A percentile compares a stretch with the other conserved stretches of the same genome.
These are phyloP conservation scores for Starmera pachycereana DNA, from an alignment of 805 yeast genomes.

Conservation along the genomic window DNA sequence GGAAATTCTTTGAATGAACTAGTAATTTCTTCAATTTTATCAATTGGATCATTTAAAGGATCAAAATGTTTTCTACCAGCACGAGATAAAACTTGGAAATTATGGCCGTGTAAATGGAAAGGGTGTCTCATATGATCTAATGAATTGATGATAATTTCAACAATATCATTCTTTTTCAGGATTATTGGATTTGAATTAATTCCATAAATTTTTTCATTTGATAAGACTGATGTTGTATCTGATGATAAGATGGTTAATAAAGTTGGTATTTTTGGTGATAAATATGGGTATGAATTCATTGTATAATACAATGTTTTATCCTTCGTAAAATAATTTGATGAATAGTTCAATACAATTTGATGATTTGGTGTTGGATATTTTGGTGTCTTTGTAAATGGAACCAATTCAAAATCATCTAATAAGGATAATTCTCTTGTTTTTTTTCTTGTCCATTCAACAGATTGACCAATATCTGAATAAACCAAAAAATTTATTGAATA, in stretches of 20 bases:
- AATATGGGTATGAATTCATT: conserved; percentile 53
- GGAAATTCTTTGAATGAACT: conserved; percentile 41
- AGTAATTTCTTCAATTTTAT: neutral
- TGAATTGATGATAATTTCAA: conserved; percentile 71
- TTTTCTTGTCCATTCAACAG: conserved; percentile 33
- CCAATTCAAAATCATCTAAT: conserved; percentile 24
- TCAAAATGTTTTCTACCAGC: conserved; percentile 28
- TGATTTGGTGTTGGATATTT: conserved; percentile 46
- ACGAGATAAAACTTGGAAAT: conserved; percentile 49
- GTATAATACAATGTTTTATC: conserved; percentile 63
- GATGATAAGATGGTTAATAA: conserved; percentile 53
- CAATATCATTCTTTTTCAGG: conserved; percentile 47
- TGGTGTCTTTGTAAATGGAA: conserved; percentile 25
- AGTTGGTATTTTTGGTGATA: conserved; percentile 65
- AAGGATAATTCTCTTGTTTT: conserved; percentile 15
- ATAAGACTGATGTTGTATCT: conserved; percentile 33
- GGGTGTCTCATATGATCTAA: conserved; percentile 73
- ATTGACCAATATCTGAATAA: conserved; percentile 29
- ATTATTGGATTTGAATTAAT: conserved; percentile 55
- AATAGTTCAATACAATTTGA: conserved; percentile 40
- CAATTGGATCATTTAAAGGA: neutral
- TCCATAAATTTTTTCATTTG: conserved; percentile 55
- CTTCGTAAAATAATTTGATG: conserved; percentile 47
- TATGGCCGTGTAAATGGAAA: conserved; percentile 71
- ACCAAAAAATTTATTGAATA: conserved; percentile 45